Evolutionary conservation across 2,329 filamentous ascomycete genomes (phyloP).

Genomic region (Ophiostoma sp.): DNA sequence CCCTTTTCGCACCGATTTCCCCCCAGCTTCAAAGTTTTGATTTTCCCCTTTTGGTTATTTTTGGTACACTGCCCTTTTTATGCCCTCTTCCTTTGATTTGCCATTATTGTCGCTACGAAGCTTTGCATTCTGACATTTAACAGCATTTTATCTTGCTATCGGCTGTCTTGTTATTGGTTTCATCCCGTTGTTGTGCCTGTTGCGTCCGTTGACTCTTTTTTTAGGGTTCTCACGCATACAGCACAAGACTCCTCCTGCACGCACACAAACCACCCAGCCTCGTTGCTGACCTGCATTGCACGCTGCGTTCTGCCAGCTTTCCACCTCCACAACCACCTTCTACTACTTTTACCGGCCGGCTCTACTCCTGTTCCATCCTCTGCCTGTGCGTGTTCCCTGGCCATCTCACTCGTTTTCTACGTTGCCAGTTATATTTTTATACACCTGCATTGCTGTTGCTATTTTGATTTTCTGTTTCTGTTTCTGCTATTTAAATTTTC

Average conservation of each 20-base stretch:
- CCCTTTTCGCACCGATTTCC: not conserved
- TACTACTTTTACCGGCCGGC: not conserved
- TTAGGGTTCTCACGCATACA: constrained; percentile 14
- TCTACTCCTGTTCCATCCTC: not conserved
- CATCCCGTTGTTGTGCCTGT: not conserved
- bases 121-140: not conserved
- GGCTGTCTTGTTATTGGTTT: not conserved
- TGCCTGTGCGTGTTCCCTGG: not conserved
- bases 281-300: constrained; percentile 8
- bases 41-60: not conserved
- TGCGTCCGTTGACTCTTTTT: not conserved
- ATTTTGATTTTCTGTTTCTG: not conserved
- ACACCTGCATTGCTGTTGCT: constrained; percentile 6
- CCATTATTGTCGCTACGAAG: too few species aligned
- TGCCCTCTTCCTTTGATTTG: not conserved
- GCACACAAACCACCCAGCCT: constrained; percentile 13
- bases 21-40: not conserved
- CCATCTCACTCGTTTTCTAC: not conserved
- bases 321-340: not conserved
- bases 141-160: not conserved
- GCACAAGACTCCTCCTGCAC: constrained; percentile 2
- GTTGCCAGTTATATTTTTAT: constrained; percentile 1
- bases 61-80: not conserved
- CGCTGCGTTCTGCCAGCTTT: not conserved
- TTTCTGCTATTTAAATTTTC: not conserved